These are phyloP conservation scores for Amaranthus hypochondriacus DNA, from an alignment of 148 eudicot genomes.

Conservation along the genomic window DNA sequence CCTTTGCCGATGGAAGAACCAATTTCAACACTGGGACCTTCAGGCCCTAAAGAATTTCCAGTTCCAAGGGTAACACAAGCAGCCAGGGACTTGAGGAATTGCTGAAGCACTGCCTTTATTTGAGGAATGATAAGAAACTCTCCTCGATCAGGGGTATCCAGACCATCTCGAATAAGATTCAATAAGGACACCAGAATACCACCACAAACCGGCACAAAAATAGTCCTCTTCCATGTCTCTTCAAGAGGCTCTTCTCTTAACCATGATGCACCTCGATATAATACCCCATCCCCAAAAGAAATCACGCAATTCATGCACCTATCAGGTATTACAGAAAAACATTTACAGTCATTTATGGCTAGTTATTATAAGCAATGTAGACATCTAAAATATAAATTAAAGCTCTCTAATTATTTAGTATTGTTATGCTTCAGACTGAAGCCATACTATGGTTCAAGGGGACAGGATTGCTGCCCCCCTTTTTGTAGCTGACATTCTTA, in stretches of 20 bases:
- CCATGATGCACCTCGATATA: conserved; percentile 84
- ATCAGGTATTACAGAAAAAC: not conserved
- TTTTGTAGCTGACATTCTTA: too few species aligned
- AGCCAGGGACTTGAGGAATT: conserved; percentile 67
- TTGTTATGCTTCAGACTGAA: too few species aligned
- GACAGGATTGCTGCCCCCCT: too few species aligned
- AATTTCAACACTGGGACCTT: conserved; percentile 97
- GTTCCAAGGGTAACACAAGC: conserved; percentile 91
- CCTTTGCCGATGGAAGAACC: conserved; percentile 87
- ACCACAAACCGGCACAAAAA: conserved; percentile 76
- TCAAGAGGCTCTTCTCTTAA: conserved; percentile 67
- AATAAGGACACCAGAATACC: conserved; percentile 63
- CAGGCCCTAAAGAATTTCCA: conserved; percentile 91
- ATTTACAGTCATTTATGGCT: not conserved
- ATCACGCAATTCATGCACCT: conserved; percentile 91
- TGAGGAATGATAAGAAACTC: conserved; percentile 13
- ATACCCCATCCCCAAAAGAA: conserved; percentile 86
- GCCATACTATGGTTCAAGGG: too few species aligned
- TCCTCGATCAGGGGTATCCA: conserved; percentile 40
- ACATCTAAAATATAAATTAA: too few species aligned
- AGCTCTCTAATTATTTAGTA: too few species aligned
- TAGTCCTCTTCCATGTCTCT: conserved; percentile 50
- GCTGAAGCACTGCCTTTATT: conserved; percentile 43
- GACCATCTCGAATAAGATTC: conserved; percentile 47
- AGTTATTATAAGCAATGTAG: too few species aligned